Conservation (phyloP, 345 rosid species). For the Camelina sativa region DNA sequence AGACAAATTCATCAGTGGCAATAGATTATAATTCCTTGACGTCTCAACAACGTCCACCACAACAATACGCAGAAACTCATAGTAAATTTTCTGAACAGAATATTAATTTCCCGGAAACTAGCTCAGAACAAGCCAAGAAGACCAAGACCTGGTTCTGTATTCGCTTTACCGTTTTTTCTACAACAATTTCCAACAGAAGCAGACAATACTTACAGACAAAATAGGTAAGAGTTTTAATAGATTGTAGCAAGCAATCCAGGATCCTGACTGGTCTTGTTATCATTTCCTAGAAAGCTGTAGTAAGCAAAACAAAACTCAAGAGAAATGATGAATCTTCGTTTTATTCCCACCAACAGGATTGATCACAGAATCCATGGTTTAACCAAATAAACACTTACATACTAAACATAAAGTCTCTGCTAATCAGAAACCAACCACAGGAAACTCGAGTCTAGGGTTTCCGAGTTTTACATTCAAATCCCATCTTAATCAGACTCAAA, state of each 20-base stretch:
- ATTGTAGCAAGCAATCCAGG: constrained; percentile 25
- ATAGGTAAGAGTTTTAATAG: constrained; percentile 13
- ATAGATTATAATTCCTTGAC: constrained; percentile 6
- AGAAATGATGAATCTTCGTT: not conserved
- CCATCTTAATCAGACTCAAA: constrained; percentile 33
- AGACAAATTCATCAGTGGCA: not conserved
- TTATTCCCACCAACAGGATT: constrained; percentile 23
- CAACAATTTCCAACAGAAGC: constrained; percentile 18
- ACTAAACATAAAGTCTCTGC: constrained; percentile 42
- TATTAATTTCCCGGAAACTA: constrained; percentile 13
- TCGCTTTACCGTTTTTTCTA: not conserved
- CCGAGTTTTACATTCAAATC: constrained; percentile 42
- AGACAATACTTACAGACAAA: constrained; percentile 36
- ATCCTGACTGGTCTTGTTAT: constrained; percentile 10
- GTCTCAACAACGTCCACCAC: not conserved
- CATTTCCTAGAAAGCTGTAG: constrained; percentile 25
- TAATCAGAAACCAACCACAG: constrained; percentile 46
- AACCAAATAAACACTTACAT: constrained; percentile 24
- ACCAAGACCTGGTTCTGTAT: constrained; percentile 30
- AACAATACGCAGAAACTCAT: constrained; percentile 16
- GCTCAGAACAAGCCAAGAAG: constrained; percentile 14
- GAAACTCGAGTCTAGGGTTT: constrained; percentile 40
- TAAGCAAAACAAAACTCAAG: constrained; percentile 26
- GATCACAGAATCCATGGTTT: constrained; percentile 24
- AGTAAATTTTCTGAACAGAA: not conserved